Conservation (phyloP, 2,329 filamentous ascomycete genomes). For the Chrysoporthe deuterocubensis region DNA sequence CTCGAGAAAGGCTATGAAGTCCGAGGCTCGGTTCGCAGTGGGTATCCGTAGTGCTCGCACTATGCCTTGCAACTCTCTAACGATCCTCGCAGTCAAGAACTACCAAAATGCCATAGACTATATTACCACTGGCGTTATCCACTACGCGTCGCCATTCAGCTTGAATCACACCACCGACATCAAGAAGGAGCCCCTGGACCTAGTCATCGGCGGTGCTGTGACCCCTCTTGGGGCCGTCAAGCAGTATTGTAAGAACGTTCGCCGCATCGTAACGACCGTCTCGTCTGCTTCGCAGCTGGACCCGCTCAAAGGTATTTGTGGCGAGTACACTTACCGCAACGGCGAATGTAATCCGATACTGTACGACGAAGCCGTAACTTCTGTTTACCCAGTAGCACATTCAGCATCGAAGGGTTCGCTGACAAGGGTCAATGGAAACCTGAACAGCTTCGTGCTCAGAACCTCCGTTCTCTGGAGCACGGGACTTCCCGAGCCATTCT, state of each 20-base stretch:
- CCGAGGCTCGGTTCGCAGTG: conserved; percentile 14
- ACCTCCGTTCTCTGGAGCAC: too few relatives aligned
- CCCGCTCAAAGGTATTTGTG: not conserved
- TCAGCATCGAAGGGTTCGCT: too few relatives aligned
- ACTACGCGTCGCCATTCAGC: not conserved
- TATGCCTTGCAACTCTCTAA: conserved; percentile 11
- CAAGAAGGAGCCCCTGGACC: not conserved
- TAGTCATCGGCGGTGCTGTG: not conserved
- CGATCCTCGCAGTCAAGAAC: not conserved
- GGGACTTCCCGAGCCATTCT: too few relatives aligned
- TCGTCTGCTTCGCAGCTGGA: conserved; percentile 1
- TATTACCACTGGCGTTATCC: not conserved
- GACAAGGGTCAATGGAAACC: too few relatives aligned
- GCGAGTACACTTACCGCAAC: not conserved
- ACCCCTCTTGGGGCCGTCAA: not conserved
- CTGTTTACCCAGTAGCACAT: not conserved
- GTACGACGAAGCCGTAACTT: conserved; percentile 1
- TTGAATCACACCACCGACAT: not conserved
- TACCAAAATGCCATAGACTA: conserved; percentile 12
- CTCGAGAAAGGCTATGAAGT: conserved; percentile 18
- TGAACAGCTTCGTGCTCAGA: too few relatives aligned
- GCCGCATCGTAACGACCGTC: not conserved
- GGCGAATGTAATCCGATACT: not conserved
- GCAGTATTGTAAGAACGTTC: not conserved
- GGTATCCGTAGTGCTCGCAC: conserved; percentile 1